Base-by-base conservation (phyloP, 148 eudicot species). In the Chenopodium formosanum region DNA sequence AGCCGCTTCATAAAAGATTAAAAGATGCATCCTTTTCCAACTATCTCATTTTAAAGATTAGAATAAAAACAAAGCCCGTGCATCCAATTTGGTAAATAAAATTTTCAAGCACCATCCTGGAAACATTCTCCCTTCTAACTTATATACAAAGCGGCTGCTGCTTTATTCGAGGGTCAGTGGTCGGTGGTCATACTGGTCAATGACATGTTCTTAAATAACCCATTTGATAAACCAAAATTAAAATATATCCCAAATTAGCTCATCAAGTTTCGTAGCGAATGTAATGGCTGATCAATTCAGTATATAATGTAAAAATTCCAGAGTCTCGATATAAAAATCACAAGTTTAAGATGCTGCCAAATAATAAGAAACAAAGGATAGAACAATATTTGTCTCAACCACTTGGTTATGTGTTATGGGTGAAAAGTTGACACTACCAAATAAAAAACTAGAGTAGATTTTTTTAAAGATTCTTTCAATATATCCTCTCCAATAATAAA, bases 21-120 rank as follows among this genome's bases (percentile, higher is more conserved):
- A 76, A 50, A 71, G 50, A 77, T 76, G 50, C 69, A 70, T 68
- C 70, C 20, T 83, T 74, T 56, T 65, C 70, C 79, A 75, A 83
- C 76, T 56, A 25, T 58, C 66, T 48, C 73, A 65, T 56, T 17
- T 53, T 67, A 56, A 76, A 9, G 52, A 37, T 47, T 20, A 46
- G 44, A 40, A 40, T 40, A 58, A 60, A 68, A 46, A 25, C 25
- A 74, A 74, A 56, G 63, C 50, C 71, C 44, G 29, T 34, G 74
- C 70, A 25, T 64, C 63, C 74, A 67, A 68, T 12, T 34, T 50
- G 32, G 69, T 47, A 23, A 48, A 80, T 73, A 47, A 74, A 47
- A 27, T 48, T 48, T 22, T 23, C 71, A 80, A 80, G 17, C 78
- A 25, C 44, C 66, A 23, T 82, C 70, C 62, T 20, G 76, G 79